Evolutionary conservation across 2,329 filamentous ascomycete genomes (phyloP).

Genomic region (Septoria petroselini): DNA sequence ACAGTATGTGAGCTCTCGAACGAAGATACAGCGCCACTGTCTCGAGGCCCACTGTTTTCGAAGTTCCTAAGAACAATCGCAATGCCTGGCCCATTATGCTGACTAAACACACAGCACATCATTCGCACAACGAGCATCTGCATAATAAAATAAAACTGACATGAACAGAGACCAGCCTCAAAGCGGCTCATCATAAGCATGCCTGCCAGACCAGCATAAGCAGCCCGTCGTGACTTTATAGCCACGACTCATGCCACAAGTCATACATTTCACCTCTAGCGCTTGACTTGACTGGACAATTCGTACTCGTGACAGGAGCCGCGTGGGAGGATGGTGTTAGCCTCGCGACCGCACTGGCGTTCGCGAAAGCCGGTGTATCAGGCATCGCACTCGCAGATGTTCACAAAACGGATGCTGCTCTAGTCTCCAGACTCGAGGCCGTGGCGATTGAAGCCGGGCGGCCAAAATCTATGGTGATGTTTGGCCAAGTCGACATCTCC

Average conservation of each 20-base stretch:
- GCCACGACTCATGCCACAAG: slow-evolving; percentile 6
- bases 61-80: too few relatives aligned
- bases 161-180: too few relatives aligned
- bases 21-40: too few relatives aligned
- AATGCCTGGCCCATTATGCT: too few relatives aligned
- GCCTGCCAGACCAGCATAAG: too few relatives aligned
- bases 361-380: slow-evolving; percentile 38
- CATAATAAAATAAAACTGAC: too few relatives aligned
- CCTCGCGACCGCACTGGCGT: slow-evolving; percentile 38
- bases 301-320: slow-evolving; percentile 42
- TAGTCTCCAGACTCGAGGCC: slow-evolving; percentile 28
- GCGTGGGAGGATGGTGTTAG: slow-evolving; percentile 37
- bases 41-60: too few relatives aligned
- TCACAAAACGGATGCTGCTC: slow-evolving; percentile 1
- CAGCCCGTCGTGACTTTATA: slow-evolving; percentile 13
- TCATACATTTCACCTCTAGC: slow-evolving; percentile 11
- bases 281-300: slow-evolving; percentile 27
- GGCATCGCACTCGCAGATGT: slow-evolving; percentile 33
- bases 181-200: too few relatives aligned
- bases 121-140: too few relatives aligned
- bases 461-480: slow-evolving; percentile 42
- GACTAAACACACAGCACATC: too few relatives aligned
- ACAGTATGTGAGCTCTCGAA: too few relatives aligned
- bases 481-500: slow-evolving; percentile 46
- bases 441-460: slow-evolving; percentile 39